phyloP scores from a whole-genome alignment of 768 basidiomycete genomes.

The Artomyces pyxidatus region DNA sequence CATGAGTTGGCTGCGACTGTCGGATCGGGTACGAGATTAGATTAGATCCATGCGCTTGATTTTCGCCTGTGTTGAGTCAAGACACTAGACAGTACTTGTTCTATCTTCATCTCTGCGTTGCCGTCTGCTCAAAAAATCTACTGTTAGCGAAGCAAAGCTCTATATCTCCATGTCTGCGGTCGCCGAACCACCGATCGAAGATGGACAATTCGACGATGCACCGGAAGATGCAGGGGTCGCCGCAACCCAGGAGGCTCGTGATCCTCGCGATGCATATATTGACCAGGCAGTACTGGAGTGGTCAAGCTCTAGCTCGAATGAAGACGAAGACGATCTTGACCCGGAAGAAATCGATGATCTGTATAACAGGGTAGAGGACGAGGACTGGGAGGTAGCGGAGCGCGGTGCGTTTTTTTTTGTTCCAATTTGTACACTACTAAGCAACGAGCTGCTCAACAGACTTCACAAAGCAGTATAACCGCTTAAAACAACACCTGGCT shows the following conservation, averaged over 20 bases:
- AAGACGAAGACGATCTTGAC: slow-evolving; percentile 32
- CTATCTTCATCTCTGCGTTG: background rate
- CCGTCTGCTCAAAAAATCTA: background rate
- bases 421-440: background rate
- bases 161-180: slow-evolving; percentile 3
- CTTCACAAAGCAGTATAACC: slow-evolving; percentile 98
- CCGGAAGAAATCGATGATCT: slow-evolving; percentile 29
- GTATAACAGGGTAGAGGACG: slow-evolving; percentile 66
- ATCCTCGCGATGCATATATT: slow-evolving; percentile 26
- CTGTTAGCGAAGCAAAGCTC: background rate
- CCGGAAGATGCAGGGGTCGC: slow-evolving; percentile 24
- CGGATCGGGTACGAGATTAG: background rate
- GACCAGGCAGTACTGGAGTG: slow-evolving; percentile 25
- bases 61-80: background rate
- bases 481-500: slow-evolving; percentile 84
- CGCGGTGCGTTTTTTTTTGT: slow-evolving; percentile 41
- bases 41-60: background rate
- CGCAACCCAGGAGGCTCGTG: slow-evolving; percentile 17
- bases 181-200: slow-evolving; percentile 24
- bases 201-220: slow-evolving; percentile 60
- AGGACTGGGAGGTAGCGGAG: slow-evolving; percentile 85
- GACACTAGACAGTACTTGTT: background rate
- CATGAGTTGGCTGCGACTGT: background rate
- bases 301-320: slow-evolving; percentile 29
- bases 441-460: slow-evolving; percentile 40